Evolutionary conservation across 768 basidiomycete genomes (phyloP).

Genomic region (Pholiota microspora): DNA sequence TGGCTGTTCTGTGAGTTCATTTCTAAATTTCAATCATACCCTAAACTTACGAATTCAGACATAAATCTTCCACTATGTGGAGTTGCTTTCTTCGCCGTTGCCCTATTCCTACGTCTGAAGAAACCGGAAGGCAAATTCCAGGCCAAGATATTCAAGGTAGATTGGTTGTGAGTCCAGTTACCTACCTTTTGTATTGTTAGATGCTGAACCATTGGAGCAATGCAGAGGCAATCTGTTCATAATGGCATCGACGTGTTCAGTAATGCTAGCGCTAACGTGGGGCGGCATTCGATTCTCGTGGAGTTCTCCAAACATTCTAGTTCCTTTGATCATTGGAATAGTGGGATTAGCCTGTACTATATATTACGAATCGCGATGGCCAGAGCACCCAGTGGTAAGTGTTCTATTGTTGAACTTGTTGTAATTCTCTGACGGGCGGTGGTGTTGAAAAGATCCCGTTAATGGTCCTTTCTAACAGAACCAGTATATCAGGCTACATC

Average conservation of each 20-base stretch:
- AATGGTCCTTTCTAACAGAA: conserved; percentile 9
- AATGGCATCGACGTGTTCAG: conserved; percentile 30
- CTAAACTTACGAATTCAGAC: conserved; percentile 19
- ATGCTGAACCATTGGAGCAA: not conserved
- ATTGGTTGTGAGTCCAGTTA: conserved; percentile 36
- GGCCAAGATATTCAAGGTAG: conserved; percentile 35
- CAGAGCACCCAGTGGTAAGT: conserved; percentile 10
- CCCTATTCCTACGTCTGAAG: conserved; percentile 28
- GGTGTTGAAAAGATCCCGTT: conserved; percentile 11
- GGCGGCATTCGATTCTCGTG: conserved; percentile 46
- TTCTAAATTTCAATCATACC: not conserved
- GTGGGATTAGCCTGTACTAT: conserved; percentile 36
- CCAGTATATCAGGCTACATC: conserved; percentile 22
- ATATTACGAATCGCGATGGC: conserved; percentile 30
- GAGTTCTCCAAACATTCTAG: conserved; percentile 36
- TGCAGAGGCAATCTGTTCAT: conserved; percentile 42
- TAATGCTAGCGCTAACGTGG: conserved; percentile 46
- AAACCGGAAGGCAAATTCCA: conserved; percentile 28
- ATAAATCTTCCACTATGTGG: conserved; percentile 38
- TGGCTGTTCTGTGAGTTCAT: conserved; percentile 37
- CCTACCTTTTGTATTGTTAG: not conserved
- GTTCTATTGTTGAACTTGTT: not conserved
- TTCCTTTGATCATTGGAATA: conserved; percentile 41
- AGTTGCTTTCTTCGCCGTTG: conserved; percentile 24
- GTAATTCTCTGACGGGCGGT: not conserved